phyloP scores from a whole-genome alignment of 1,139 yeast genomes.

The Yamadazyma jaroonii region DNA sequence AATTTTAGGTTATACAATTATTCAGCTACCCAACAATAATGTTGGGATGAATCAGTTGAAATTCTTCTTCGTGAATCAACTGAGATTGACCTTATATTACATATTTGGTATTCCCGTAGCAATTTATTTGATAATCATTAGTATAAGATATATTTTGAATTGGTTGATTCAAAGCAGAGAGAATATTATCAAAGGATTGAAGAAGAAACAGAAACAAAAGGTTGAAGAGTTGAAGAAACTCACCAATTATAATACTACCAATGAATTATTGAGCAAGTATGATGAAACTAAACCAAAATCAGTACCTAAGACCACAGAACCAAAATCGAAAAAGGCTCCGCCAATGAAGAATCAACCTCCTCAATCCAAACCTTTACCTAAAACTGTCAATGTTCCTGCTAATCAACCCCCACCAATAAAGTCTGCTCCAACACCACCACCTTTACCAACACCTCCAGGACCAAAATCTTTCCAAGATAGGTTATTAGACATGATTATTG shows the following conservation, averaged over 20 bases:
- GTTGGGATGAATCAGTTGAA: slow-evolving; percentile 19
- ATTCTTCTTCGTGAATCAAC: slow-evolving; percentile 25
- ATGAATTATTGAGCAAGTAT: slow-evolving; percentile 66
- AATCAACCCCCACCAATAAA: neutral
- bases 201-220: slow-evolving; percentile 54
- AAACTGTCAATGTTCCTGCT: neutral
- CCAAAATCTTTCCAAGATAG: slow-evolving; percentile 38
- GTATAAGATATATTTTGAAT: slow-evolving; percentile 22
- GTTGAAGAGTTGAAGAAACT: slow-evolving; percentile 73
- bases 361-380: neutral
- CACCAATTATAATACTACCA: slow-evolving; percentile 77
- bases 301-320: neutral
- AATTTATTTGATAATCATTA: slow-evolving; percentile 18
- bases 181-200: slow-evolving; percentile 25
- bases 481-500: slow-evolving; percentile 55
- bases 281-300: slow-evolving; percentile 20
- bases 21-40: slow-evolving; percentile 19
- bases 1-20: slow-evolving; percentile 24
- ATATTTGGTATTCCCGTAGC: slow-evolving; percentile 30
- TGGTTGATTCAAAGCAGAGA: slow-evolving; percentile 23
- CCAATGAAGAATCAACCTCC: neutral
- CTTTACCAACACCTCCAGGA: slow-evolving; percentile 2
- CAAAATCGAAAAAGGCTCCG: neutral
- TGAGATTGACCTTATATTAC: slow-evolving; percentile 16
- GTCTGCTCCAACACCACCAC: neutral